Percentiles rank a stretch among this genome's conserved stretches.
phyloP scores from a whole-genome alignment of 768 basidiomycete species.

The Podaxis carcinomalis region DNA sequence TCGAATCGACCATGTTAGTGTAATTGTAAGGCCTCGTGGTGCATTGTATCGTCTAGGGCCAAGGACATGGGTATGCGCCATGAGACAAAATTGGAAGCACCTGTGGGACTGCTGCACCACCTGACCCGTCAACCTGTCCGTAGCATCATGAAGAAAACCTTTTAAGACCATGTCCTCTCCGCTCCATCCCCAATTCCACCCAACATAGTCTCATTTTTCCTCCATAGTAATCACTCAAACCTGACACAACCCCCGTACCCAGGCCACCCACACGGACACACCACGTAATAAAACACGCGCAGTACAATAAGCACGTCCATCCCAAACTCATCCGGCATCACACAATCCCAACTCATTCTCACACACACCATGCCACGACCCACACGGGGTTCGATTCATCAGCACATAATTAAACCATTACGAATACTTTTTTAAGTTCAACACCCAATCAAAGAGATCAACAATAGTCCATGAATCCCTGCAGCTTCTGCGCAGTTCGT shows the following conservation, averaged over 20 bases:
- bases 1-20: neutral
- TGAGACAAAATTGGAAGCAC: neutral
- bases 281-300: neutral
- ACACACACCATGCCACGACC: neutral
- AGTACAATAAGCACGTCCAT: neutral
- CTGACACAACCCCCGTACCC: neutral
- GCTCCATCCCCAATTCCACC: neutral
- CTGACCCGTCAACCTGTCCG: neutral
- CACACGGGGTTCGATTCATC: neutral
- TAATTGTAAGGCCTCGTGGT: neutral
- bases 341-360: neutral
- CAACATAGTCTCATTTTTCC: neutral
- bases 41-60: neutral
- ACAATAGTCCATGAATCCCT: constrained; percentile 66
- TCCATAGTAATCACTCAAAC: neutral
- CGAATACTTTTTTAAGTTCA: constrained; percentile 1
- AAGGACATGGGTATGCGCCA: neutral
- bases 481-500: constrained; percentile 60
- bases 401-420: constrained; percentile 1
- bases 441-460: constrained; percentile 15
- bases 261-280: neutral
- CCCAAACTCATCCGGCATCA: neutral
- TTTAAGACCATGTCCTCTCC: neutral
- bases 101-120: neutral
- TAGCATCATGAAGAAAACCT: neutral